Base-by-base conservation (phyloP, 805 yeast genomes). In the Wickerhamiella parazyma region DNA sequence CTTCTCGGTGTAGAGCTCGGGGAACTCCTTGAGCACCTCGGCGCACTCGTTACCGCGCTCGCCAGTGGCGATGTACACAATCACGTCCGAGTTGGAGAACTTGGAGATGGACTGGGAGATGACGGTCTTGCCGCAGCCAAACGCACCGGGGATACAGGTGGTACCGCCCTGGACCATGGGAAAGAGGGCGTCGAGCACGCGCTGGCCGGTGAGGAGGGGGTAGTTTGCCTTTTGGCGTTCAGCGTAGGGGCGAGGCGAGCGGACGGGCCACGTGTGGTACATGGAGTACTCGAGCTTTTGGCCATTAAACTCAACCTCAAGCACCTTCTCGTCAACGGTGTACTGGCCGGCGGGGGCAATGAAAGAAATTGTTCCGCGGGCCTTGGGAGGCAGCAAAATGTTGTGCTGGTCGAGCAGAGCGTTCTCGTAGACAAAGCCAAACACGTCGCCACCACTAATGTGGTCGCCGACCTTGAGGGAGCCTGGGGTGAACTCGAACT, bases 91-190 rank as follows among this genome's bases (percentile, higher is more conserved):
- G 74, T 91, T 91, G 48, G 98, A 91, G 68, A 78, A 91, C 66
- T 91, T 91, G 51, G 97, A 89, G 62, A 91, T 72, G 1, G 97
- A 85, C 70, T 89, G 98, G 22, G 98, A 89, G 62, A 89, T 89
- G 58, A 89, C 98, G 10, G 98, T 89, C 64, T 87, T 91, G 66
- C 99, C 99, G 68, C 97, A 91, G 51, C 99, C 99, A 58, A 91
- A 91, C 51, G 99, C 99, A 69, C 99, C 99, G 38, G 99, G 99
- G 64, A 91, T 91, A 80, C 98, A 93, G 28, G 99, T 91, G 33
- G 99, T 91, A 71, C 99, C 99, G 70, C 99, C 99, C 72, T 91
- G 98, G 56, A 91, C 99, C 76, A 94, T 82, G 38, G 99, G 99
- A 75, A 91, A 91, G 52, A 91, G 74, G 24, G 98, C 80, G 67